A percentile compares a stretch with the other conserved stretches of the same genome.
Conservation (phyloP, 768 basidiomycete genomes). For the Paxillus involutus region DNA sequence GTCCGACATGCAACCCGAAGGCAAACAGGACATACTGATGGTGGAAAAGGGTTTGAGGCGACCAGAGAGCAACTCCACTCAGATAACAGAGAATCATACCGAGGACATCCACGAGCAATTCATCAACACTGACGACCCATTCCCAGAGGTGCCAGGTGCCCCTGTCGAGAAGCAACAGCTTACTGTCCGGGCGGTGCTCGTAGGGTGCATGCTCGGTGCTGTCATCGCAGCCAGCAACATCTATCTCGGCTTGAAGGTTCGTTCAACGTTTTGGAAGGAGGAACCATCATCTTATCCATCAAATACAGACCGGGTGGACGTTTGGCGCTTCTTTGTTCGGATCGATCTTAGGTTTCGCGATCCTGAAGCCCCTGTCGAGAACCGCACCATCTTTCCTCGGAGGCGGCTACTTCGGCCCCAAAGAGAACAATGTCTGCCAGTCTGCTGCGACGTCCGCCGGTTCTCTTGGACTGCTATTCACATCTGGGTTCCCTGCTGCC, state of each 20-base stretch:
- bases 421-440: slow-evolving; percentile 46
- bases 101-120: not conserved
- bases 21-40: not conserved
- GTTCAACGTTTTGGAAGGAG: slow-evolving; percentile 43
- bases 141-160: slow-evolving; percentile 52
- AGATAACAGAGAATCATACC: not conserved
- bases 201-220: slow-evolving; percentile 51
- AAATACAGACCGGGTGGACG: slow-evolving; percentile 59
- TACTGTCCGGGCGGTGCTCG: slow-evolving; percentile 49
- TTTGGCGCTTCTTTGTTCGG: slow-evolving; percentile 66
- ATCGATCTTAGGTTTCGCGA: slow-evolving; percentile 41
- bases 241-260: slow-evolving; percentile 60
- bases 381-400: slow-evolving; percentile 42
- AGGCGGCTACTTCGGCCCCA: slow-evolving; percentile 61
- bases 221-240: slow-evolving; percentile 63
- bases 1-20: not conserved
- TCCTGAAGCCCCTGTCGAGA: slow-evolving; percentile 55
- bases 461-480: slow-evolving; percentile 58
- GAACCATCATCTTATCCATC: slow-evolving; percentile 36
- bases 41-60: not conserved
- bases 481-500: slow-evolving; percentile 59
- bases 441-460: slow-evolving; percentile 43
- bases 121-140: slow-evolving; percentile 35
- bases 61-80: not conserved
- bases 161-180: slow-evolving; percentile 40